Conservation (phyloP, 2,329 filamentous ascomycete genomes). For the Neonectria coccinea region DNA sequence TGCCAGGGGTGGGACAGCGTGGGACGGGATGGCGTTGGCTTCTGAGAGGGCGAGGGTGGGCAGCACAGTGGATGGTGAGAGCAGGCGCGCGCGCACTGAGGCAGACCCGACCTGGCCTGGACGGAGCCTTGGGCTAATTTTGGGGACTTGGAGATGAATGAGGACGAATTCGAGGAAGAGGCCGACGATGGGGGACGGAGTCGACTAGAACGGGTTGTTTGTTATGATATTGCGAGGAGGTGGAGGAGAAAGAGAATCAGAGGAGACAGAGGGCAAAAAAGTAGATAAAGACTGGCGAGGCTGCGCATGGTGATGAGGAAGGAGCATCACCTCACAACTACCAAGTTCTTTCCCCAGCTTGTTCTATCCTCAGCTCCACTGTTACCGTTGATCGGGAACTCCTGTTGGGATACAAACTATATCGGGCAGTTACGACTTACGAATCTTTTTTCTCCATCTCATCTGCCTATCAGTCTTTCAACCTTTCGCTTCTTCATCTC, state of each 20-base stretch:
- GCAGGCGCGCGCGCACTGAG: slow-evolving; percentile 32
- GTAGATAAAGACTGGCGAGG: slow-evolving; percentile 24
- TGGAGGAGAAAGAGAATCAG: slow-evolving; percentile 7
- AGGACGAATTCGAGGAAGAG: slow-evolving; percentile 11
- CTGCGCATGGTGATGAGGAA: slow-evolving; percentile 19
- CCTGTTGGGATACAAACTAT: neutral
- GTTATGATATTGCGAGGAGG: slow-evolving; percentile 3
- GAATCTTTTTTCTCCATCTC: neutral
- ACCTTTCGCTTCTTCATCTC: neutral
- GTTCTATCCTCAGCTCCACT: neutral
- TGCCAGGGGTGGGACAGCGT: slow-evolving; percentile 3
- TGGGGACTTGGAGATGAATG: slow-evolving; percentile 23
- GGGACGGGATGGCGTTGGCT: slow-evolving; percentile 26
- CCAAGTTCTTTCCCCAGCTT: slow-evolving; percentile 14
- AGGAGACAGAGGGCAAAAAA: slow-evolving; percentile 6
- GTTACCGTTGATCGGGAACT: slow-evolving; percentile 28
- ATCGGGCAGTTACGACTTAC: neutral
- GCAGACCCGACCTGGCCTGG: slow-evolving; percentile 20
- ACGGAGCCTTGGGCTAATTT: slow-evolving; percentile 24
- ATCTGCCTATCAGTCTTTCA: neutral
- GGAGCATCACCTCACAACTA: slow-evolving; percentile 18
- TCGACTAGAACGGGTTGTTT: slow-evolving; percentile 6
- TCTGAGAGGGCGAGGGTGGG: slow-evolving; percentile 13
- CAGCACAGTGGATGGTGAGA: slow-evolving; percentile 21
- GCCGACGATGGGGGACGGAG: slow-evolving; percentile 5